Percentiles rank a stretch among this genome's conserved stretches.
Conservation (phyloP, 805 yeast genomes). For the Pichia deserticola region DNA sequence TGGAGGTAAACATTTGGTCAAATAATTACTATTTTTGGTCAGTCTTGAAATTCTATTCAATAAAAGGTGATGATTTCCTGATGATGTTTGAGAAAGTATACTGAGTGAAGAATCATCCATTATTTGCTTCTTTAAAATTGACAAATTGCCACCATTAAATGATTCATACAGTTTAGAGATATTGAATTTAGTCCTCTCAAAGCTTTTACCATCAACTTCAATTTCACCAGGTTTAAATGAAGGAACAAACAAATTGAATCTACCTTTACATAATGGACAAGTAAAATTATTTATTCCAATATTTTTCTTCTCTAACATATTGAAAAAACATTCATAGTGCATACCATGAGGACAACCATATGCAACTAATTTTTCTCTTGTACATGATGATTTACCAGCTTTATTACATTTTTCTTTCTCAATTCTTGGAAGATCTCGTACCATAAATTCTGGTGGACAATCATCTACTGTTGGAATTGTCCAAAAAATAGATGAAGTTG, state of each 20-base stretch:
- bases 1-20: conserved; percentile 1
- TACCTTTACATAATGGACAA: conserved; percentile 46
- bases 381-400: conserved; percentile 10
- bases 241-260: conserved; percentile 40
- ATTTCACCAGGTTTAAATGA: conserved; percentile 27
- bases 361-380: conserved; percentile 26
- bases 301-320: conserved; percentile 22
- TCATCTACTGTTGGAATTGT: conserved; percentile 32
- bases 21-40: background rate
- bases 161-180: background rate
- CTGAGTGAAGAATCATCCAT: conserved; percentile 23
- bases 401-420: background rate
- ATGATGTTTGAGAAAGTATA: background rate
- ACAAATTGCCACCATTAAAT: conserved; percentile 25
- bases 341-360: conserved; percentile 48
- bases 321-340: conserved; percentile 38
- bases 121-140: conserved; percentile 20
- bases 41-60: no score
- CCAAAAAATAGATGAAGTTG: conserved; percentile 44
- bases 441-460: conserved; percentile 22
- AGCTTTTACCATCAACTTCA: conserved; percentile 16
- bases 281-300: conserved; percentile 21
- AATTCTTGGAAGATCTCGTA: conserved; percentile 12
- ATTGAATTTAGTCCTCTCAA: background rate
- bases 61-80: no score